These are phyloP conservation scores for Xylaria telfairii DNA, from an alignment of 495 filamentous ascomycete genomes.

Conservation along the genomic window DNA sequence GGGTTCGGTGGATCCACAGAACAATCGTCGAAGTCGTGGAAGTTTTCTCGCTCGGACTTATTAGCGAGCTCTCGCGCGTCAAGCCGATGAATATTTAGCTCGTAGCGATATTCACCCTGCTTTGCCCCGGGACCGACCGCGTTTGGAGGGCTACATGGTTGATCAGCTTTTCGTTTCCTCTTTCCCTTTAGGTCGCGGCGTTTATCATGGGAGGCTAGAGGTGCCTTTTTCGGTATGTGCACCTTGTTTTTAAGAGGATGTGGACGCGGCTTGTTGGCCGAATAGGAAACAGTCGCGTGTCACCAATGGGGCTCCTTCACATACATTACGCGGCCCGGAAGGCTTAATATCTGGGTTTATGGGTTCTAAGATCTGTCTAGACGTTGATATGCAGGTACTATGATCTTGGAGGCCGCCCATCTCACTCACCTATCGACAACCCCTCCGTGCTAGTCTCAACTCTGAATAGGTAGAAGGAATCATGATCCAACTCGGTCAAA, in stretches of 20 bases:
- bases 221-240: constrained; percentile 13
- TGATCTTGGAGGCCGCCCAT: constrained; percentile 22
- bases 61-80: neutral
- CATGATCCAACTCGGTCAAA: neutral
- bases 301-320: constrained; percentile 7
- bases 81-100: neutral
- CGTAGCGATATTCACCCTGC: neutral
- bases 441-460: constrained; percentile 4
- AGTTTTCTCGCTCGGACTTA: constrained; percentile 26
- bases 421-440: constrained; percentile 1
- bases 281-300: constrained; percentile 26
- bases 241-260: constrained; percentile 15
- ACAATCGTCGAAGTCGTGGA: constrained; percentile 51
- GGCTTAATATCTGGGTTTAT: constrained; percentile 22
- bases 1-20: constrained; percentile 41
- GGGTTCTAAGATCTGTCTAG: constrained; percentile 12
- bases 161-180: constrained; percentile 4
- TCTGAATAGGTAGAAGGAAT: neutral
- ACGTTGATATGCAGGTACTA: neutral
- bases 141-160: neutral
- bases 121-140: neutral
- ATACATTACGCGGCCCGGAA: constrained; percentile 23
- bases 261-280: constrained; percentile 20
- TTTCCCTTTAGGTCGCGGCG: constrained; percentile 3
- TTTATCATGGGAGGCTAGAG: neutral